Conservation (phyloP, 352 stramenopile genomes). For the Phytophthora sojae region DNA sequence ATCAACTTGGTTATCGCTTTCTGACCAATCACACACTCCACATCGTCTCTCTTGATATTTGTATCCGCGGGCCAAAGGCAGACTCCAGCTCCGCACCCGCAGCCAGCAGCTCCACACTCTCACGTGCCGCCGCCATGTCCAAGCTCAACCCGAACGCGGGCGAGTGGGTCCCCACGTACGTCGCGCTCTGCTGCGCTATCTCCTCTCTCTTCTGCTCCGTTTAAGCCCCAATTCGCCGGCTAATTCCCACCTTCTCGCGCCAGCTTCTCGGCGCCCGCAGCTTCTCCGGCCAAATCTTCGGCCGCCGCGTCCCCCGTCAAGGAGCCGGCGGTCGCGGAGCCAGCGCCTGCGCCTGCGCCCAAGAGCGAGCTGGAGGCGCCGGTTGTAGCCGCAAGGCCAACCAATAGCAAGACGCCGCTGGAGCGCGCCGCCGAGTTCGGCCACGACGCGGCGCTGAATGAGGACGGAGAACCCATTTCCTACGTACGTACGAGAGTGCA, state of each 20-base stretch:
- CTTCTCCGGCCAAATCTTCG: constrained; percentile 13
- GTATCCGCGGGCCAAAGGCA: background rate
- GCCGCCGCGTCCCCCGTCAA: constrained; percentile 27
- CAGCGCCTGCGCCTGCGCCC: constrained; percentile 1
- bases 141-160: constrained; percentile 86
- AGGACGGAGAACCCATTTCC: constrained; percentile 41
- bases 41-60: background rate
- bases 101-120: background rate
- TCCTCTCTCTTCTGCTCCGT: background rate
- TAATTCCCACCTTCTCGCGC: constrained; percentile 6
- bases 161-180: constrained; percentile 82
- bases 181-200: background rate
- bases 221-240: background rate
- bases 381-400: background rate
- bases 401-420: constrained; percentile 28
- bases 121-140: constrained; percentile 33
- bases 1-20: background rate
- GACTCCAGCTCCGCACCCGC: background rate
- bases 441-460: constrained; percentile 26
- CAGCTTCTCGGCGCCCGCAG: constrained; percentile 41
- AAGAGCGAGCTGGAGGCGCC: constrained; percentile 16
- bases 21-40: background rate
- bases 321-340: constrained; percentile 2
- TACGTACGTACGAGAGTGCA: constrained; percentile 30
- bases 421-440: constrained; percentile 21